Base-by-base conservation (phyloP, 345 rosid species). In the Fremontodendron californicum region DNA sequence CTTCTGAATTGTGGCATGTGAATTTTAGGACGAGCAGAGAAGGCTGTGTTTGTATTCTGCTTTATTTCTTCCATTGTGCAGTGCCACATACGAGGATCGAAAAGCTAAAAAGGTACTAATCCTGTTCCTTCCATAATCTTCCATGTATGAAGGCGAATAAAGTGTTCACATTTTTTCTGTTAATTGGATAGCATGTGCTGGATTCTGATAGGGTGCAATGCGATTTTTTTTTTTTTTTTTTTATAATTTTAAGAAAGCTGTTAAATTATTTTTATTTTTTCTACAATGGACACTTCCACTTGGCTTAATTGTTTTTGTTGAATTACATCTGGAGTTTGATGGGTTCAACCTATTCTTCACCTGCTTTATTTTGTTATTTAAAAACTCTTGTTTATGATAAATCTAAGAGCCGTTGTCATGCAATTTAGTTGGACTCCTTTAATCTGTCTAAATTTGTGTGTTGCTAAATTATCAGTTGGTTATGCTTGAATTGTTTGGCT, bases 41-140 rank as follows among this genome's bases (percentile, higher is more conserved):
- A 90, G 97, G 84, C 88, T 95, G 67, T 81, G 88, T 69, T 73
- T 89, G 40, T 95, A 93, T 86, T 87, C 97, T 69, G 93, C 99
- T 67, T 79, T 95, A 55, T 95, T 95, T 89, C 90, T 92, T 73
- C 96, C 98, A 33, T 80, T 93, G 48, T 84, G 92, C 78, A 73
- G 83, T 72, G 82, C 79, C 48, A 67, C 81, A 37, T 92, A 89
- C 78, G 78, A 77, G 83, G 93, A 90, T 83, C 80, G 78, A 33
- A 95, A 93, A 83, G 88, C 88, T 25, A 93, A 88, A 88, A 80
- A 74, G 97, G 99, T 95, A 78, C 29, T 46, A 11, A 45, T 16
- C 2, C 3, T 75, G 7, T 65, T 37, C 35, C 71, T 75, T 42
- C 3, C 21, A 11, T 74, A 40, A 23, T 51, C 39, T 74, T 73